Evolutionary conservation across 108 stramenopile genomes (phyloP).

Genomic region (Nitzschia sp.): DNA sequence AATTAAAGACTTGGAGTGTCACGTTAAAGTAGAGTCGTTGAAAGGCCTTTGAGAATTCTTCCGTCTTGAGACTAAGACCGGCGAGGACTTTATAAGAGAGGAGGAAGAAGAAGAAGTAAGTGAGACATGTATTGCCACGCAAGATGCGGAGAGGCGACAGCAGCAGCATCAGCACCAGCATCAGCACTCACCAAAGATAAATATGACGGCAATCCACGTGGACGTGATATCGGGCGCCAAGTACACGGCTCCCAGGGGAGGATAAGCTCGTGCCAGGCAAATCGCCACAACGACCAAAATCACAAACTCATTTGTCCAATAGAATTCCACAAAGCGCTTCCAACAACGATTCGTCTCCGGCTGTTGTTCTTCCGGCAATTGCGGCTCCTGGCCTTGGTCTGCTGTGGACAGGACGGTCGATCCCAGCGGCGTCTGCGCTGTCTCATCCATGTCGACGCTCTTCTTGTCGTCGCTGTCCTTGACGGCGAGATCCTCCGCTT

Average conservation of each 20-base stretch:
- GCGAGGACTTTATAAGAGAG: constrained; percentile 41
- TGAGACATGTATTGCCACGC: too few relatives aligned
- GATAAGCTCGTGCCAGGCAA: constrained; percentile 76
- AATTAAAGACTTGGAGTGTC: constrained; percentile 76
- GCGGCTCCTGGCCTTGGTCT: not conserved
- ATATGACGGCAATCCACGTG: constrained; percentile 76
- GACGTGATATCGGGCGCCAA: constrained; percentile 76
- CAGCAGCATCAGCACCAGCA: not conserved
- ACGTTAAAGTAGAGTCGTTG: constrained; percentile 67
- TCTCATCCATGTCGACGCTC: not conserved
- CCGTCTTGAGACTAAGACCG: constrained; percentile 78
- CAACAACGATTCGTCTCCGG: not conserved
- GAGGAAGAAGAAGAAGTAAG: not conserved
- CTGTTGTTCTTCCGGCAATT: not conserved
- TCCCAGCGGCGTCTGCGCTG: not conserved
- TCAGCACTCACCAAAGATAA: constrained; percentile 72
- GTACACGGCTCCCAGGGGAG: constrained; percentile 77
- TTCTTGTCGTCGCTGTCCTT: not conserved
- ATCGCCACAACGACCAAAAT: constrained; percentile 63
- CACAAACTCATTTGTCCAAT: constrained; percentile 55
- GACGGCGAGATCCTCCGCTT: not conserved
- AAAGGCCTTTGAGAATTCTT: constrained; percentile 82
- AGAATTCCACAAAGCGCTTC: constrained; percentile 18
- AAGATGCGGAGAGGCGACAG: not conserved
- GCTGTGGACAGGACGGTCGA: not conserved